Evolutionary conservation across 306 rosid genomes (phyloP).

Genomic region (Abrus precatorius): DNA sequence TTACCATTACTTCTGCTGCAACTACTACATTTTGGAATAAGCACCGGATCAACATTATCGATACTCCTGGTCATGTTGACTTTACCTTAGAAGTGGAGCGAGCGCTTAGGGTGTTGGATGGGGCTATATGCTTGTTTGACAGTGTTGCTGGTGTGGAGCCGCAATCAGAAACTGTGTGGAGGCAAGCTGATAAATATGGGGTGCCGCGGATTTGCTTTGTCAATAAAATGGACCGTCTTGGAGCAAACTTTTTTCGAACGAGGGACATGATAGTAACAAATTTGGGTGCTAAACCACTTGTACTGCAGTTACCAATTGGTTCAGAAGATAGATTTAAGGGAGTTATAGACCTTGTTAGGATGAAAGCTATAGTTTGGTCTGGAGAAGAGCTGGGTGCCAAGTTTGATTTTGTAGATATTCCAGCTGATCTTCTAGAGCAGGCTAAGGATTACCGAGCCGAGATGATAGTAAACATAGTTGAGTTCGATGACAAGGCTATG

Average conservation of each 20-base stretch:
- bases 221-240: constrained; percentile 98
- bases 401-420: constrained; percentile 80
- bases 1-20: constrained; percentile 98
- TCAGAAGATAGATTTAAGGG: constrained; percentile 88
- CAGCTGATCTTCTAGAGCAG: constrained; percentile 72
- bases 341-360: constrained; percentile 87
- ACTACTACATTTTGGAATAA: constrained; percentile 97
- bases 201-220: constrained; percentile 96
- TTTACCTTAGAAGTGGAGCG: constrained; percentile 98
- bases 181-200: constrained; percentile 97
- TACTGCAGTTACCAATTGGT: constrained; percentile 89
- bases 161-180: constrained; percentile 97
- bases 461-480: constrained; percentile 84
- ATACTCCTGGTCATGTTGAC: constrained; percentile 98
- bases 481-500: constrained; percentile 86
- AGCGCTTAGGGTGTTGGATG: constrained; percentile 97
- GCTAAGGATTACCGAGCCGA: constrained; percentile 77
- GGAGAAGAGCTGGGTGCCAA: constrained; percentile 98
- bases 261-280: constrained; percentile 96
- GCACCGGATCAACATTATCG: constrained; percentile 93
- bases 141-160: constrained; percentile 99
- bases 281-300: constrained; percentile 96
- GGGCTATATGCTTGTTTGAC: constrained; percentile 94
- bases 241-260: constrained; percentile 92
- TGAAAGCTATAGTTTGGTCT: constrained; percentile 94